phyloP scores from a whole-genome alignment of 495 filamentous ascomycete species.

The Aspergillus conjunctus region DNA sequence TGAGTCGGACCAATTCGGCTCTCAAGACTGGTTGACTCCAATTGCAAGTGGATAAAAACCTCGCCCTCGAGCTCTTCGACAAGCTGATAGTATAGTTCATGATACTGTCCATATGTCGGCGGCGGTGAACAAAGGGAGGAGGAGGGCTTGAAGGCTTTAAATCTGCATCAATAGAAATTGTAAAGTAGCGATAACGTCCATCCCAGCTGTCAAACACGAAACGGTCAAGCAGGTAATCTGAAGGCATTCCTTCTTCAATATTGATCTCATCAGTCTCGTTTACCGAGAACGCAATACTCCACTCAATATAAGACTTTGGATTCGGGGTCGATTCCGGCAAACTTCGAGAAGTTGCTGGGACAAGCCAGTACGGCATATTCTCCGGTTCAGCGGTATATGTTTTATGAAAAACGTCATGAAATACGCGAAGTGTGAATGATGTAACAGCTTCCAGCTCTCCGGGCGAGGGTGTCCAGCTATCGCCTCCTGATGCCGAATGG shows the following conservation, averaged over 20 bases:
- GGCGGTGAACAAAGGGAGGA: constrained; percentile 45
- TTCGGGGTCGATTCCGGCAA: constrained; percentile 1
- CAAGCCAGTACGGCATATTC: constrained; percentile 84
- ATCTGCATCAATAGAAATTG: constrained; percentile 36
- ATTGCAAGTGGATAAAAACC: constrained; percentile 47
- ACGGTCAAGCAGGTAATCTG: constrained; percentile 60
- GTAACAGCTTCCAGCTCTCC: constrained; percentile 56
- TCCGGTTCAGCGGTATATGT: constrained; percentile 62
- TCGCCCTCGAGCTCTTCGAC: constrained; percentile 54
- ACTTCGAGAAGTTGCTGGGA: constrained; percentile 51
- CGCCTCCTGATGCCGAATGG: constrained; percentile 40
- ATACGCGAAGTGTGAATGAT: constrained; percentile 72
- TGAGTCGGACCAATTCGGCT: constrained; percentile 69
- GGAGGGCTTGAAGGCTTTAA: constrained; percentile 58
- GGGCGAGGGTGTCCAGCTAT: constrained; percentile 41
- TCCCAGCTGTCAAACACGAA: constrained; percentile 76
- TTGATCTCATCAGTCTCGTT: constrained; percentile 50
- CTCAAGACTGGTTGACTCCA: constrained; percentile 75
- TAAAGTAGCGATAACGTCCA: constrained; percentile 60
- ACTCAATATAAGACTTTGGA: constrained; percentile 59
- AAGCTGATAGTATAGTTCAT: constrained; percentile 65
- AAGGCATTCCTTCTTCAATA: constrained; percentile 56
- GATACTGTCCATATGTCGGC: constrained; percentile 60
- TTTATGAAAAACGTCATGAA: constrained; percentile 90
- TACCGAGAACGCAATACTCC: constrained; percentile 59